Evolutionary conservation across 2,329 filamentous ascomycete genomes (phyloP), one percentile per base, ranked within the genome.

Genomic region (Colletotrichum noveboracense): DNA sequence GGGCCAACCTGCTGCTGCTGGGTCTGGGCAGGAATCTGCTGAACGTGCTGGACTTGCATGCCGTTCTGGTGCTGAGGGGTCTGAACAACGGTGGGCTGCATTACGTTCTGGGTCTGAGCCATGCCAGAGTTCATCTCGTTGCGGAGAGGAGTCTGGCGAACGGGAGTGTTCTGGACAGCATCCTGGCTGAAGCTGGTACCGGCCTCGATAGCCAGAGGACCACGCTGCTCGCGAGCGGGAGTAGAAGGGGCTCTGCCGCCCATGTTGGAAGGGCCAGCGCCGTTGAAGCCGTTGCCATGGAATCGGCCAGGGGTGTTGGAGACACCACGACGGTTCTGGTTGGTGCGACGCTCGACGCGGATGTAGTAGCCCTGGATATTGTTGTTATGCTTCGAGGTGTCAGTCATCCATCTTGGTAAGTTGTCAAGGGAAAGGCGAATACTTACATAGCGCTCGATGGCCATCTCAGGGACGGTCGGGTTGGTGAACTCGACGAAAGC

Each of bases 401-500:
- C 21, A 76, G 70, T 38, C 16, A 38, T n/a, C 9, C 9, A 56
- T 60, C 14, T 60, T 28, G 14, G 12, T 55, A 16, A 10, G 14
- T 18, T 52, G 14, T 13, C 4, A 8, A 36, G 32, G 1, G n/a
- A 21, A 55, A 21, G 43, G 43, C 43, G 4, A 16, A 8, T 21
- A 88, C 87, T 74, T 85, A 77, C 13, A 77, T 76, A 34, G 79
- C 74, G 71, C 61, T 76, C 77, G 14, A 87, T 81, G 1, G 86
- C 84, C 26, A 81, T 71, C 21, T 86, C 85, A 8, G 85, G 84
- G 48, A 82, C 78, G 70, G 86, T 82, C 6, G 83, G 81, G 5
- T 82, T 82, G 5, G 74, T 77, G 66, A 86, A 88, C 78, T 88
- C 86, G 6, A 88, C 81, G 66, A 86, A 86, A 1, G 81, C 84